Conservation (phyloP, 768 basidiomycete genomes). For the Lactarius psammicola region DNA sequence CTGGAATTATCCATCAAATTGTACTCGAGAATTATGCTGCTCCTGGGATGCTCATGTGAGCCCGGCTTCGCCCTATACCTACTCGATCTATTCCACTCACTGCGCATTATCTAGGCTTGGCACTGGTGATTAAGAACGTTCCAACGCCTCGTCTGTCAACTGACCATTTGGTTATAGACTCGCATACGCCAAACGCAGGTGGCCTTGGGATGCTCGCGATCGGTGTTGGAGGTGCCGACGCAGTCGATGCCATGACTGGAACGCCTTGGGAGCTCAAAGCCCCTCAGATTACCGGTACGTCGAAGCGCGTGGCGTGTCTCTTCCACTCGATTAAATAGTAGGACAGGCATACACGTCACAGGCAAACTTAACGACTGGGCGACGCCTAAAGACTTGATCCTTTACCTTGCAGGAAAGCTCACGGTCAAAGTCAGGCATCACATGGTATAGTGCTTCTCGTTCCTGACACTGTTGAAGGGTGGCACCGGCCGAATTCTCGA, state of each 20-base stretch:
- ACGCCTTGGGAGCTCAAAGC: constrained; percentile 98
- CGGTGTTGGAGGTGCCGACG: constrained; percentile 98
- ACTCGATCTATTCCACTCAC: constrained; percentile 17
- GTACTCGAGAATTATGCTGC: constrained; percentile 98
- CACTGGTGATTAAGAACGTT: constrained; percentile 51
- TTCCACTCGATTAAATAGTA: constrained; percentile 8
- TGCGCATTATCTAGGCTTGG: constrained; percentile 56
- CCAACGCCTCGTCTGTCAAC: background rate
- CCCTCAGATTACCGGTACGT: constrained; percentile 74
- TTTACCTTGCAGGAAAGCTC: constrained; percentile 90
- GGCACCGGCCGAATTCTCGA: constrained; percentile 96
- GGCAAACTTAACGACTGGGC: constrained; percentile 89
- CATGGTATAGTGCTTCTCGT: constrained; percentile 6
- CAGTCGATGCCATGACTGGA: constrained; percentile 96
- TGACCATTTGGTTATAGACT: constrained; percentile 50
- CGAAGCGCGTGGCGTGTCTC: background rate
- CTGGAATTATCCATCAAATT: constrained; percentile 95
- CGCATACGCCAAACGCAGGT: constrained; percentile 97
- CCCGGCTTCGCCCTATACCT: constrained; percentile 17
- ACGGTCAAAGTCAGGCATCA: constrained; percentile 76
- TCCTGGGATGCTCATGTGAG: constrained; percentile 88
- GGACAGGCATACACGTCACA: constrained; percentile 77
- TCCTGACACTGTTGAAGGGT: constrained; percentile 50
- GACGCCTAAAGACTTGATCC: constrained; percentile 94
- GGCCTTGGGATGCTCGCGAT: constrained; percentile 96